These are phyloP conservation scores for Scheffersomyces titani DNA, from an alignment of 1,139 yeast genomes.

Conservation along the genomic window DNA sequence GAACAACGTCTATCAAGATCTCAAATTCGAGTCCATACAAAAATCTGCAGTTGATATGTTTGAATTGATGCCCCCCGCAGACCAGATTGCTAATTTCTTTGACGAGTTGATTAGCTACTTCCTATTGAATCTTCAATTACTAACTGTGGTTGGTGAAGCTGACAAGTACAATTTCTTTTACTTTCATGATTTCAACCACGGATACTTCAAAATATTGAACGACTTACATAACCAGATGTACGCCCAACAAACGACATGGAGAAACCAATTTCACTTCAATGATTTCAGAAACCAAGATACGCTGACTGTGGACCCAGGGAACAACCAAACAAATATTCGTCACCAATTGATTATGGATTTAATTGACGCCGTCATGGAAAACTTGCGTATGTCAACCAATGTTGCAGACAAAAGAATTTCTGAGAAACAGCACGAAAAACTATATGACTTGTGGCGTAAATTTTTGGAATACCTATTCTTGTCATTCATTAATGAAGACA, in stretches of 20 bases:
- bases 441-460: slow-evolving; percentile 19
- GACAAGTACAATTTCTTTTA: slow-evolving; percentile 22
- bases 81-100: slow-evolving; percentile 24
- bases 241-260: slow-evolving; percentile 8
- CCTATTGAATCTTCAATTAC: slow-evolving; percentile 22
- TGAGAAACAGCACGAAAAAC: slow-evolving; percentile 8
- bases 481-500: slow-evolving; percentile 11
- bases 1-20: slow-evolving; percentile 36
- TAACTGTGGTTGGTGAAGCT: slow-evolving; percentile 13
- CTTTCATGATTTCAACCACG: slow-evolving; percentile 27
- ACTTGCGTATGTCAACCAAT: slow-evolving; percentile 11
- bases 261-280: slow-evolving; percentile 3
- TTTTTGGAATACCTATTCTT: slow-evolving; percentile 17
- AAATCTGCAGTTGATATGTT: slow-evolving; percentile 19
- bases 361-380: slow-evolving; percentile 15
- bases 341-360: slow-evolving; percentile 12
- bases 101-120: slow-evolving; percentile 32
- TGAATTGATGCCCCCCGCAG: slow-evolving; percentile 32
- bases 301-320: slow-evolving; percentile 1
- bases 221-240: slow-evolving; percentile 20
- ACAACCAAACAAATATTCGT: slow-evolving; percentile 8
- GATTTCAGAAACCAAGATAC: background rate
- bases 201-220: slow-evolving; percentile 26
- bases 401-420: slow-evolving; percentile 2
- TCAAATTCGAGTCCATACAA: slow-evolving; percentile 26